A percentile compares a stretch with the other conserved stretches of the same genome.
These are phyloP conservation scores for Phyllachora maydis DNA, from an alignment of 2,329 filamentous ascomycete species.

Conservation along the genomic window DNA sequence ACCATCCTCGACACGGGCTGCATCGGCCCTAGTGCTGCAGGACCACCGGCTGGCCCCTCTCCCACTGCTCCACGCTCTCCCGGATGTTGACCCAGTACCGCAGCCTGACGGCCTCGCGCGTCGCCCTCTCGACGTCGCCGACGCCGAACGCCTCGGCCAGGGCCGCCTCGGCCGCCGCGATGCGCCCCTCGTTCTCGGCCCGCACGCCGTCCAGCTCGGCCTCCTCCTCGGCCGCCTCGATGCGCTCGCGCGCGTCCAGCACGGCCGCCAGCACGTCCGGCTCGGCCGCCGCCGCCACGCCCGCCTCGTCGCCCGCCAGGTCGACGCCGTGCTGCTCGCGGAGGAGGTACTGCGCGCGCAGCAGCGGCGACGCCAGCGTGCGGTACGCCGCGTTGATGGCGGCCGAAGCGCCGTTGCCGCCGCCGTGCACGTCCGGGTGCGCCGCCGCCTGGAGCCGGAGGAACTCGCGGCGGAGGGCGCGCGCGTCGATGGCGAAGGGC, in stretches of 20 bases:
- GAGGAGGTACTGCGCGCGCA: constrained; percentile 77
- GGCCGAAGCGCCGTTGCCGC: constrained; percentile 32
- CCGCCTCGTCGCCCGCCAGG: constrained; percentile 58
- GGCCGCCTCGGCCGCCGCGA: constrained; percentile 37
- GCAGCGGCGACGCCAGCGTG: constrained; percentile 58
- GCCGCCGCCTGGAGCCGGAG: constrained; percentile 59
- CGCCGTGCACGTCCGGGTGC: constrained; percentile 48
- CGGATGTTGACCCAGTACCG: constrained; percentile 83
- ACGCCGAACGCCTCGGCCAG: constrained; percentile 44
- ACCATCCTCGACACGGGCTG: no score
- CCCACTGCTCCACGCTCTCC: constrained; percentile 67
- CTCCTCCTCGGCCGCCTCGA: constrained; percentile 52
- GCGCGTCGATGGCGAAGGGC: constrained; percentile 53
- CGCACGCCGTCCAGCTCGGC: constrained; percentile 38
- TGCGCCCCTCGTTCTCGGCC: constrained; percentile 44
- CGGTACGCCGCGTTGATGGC: constrained; percentile 84
- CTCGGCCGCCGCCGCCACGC: constrained; percentile 38
- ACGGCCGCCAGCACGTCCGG: constrained; percentile 56
- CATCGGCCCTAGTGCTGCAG: constrained; percentile 28
- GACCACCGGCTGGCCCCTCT: constrained; percentile 45
- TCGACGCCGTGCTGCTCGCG: constrained; percentile 49
- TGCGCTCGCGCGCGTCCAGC: constrained; percentile 56
- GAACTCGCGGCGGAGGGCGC: constrained; percentile 63
- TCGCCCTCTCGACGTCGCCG: constrained; percentile 46
- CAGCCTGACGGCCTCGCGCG: constrained; percentile 52